A percentile compares a stretch with the other conserved stretches of the same genome.
phyloP scores from a whole-genome alignment of 495 filamentous ascomycete genomes.

The Xylaria venustula region DNA sequence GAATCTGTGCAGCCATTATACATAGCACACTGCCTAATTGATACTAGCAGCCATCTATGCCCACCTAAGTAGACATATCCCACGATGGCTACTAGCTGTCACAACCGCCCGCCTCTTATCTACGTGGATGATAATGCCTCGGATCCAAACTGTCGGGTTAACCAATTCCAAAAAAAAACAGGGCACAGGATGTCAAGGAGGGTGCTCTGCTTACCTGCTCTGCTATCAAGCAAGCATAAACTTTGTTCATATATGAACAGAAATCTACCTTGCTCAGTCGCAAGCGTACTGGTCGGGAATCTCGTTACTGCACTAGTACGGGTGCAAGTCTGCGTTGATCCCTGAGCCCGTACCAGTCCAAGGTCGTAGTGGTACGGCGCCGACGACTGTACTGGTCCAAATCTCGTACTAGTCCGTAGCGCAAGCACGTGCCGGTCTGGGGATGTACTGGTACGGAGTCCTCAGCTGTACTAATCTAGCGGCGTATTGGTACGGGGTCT shows the following conservation, averaged over 20 bases:
- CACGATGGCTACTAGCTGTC: background rate
- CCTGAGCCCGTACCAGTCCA: background rate
- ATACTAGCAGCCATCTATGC: background rate
- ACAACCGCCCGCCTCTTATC: background rate
- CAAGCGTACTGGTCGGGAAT: background rate
- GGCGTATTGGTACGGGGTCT: background rate
- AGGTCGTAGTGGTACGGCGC: background rate
- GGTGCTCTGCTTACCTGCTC: constrained; percentile 5
- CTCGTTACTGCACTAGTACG: background rate
- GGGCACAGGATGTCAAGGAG: background rate
- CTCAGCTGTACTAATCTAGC: background rate
- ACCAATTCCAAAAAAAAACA: background rate
- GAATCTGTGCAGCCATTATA: background rate
- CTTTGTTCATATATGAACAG: no score
- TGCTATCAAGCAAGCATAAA: background rate
- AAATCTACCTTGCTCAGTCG: background rate
- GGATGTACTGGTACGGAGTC: background rate
- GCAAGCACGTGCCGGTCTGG: background rate
- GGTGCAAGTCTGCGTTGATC: background rate
- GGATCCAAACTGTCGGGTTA: constrained; percentile 4
- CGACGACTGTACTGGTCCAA: background rate
- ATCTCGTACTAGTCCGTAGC: background rate
- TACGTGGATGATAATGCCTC: constrained; percentile 1
- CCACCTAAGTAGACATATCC: background rate
- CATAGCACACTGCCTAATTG: constrained; percentile 1